phyloP scores from a whole-genome alignment of 768 basidiomycete genomes.

The Amanita fuliginea region DNA sequence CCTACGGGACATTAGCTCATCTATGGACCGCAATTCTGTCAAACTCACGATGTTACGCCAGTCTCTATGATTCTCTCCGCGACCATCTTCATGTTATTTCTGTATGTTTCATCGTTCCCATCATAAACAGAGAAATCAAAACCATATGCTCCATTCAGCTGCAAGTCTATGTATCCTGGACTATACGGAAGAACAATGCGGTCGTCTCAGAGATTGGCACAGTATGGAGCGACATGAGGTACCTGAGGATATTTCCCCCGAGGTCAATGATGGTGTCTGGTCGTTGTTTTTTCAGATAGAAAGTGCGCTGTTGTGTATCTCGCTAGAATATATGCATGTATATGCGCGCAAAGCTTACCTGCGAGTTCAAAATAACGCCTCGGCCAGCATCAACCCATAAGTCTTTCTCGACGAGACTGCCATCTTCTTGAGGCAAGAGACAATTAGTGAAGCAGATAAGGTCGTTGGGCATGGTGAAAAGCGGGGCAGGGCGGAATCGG shows the following conservation, averaged over 20 bases:
- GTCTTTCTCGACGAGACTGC: constrained; percentile 60
- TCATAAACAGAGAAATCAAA: constrained; percentile 84
- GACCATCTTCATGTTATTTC: constrained; percentile 53
- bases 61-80: constrained; percentile 76
- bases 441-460: constrained; percentile 87
- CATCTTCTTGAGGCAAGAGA: constrained; percentile 69
- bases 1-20: constrained; percentile 16
- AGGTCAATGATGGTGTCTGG: constrained; percentile 60
- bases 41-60: constrained; percentile 74
- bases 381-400: constrained; percentile 72
- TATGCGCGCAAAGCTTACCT: constrained; percentile 29
- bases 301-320: constrained; percentile 41
- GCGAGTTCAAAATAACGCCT: constrained; percentile 68
- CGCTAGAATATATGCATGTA: constrained; percentile 7
- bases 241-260: constrained; percentile 70
- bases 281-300: constrained; percentile 49
- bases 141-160: constrained; percentile 84
- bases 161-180: constrained; percentile 80
- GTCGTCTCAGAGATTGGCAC: not conserved
- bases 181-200: constrained; percentile 21
- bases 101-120: constrained; percentile 57
- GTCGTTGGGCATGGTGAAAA: constrained; percentile 43
- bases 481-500: not conserved
- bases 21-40: constrained; percentile 4
- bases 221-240: constrained; percentile 3